phyloP scores from a whole-genome alignment of 768 basidiomycete species.

The Rhodotorula taiwanensis region DNA sequence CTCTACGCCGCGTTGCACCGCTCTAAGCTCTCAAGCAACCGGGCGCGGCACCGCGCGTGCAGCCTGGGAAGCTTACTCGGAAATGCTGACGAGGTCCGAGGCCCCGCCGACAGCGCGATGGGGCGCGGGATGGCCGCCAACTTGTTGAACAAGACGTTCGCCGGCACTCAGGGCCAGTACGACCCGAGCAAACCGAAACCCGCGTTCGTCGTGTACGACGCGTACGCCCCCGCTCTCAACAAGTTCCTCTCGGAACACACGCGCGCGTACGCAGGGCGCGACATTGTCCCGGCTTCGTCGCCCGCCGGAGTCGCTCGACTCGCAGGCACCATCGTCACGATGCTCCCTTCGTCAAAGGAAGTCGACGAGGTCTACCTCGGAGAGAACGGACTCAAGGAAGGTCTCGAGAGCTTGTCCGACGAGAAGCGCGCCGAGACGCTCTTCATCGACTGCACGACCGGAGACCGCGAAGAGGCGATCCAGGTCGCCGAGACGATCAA shows the following conservation, averaged over 20 bases:
- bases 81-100: too few species aligned
- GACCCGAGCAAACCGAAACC: constrained; percentile 20
- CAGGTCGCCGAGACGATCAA: constrained; percentile 52
- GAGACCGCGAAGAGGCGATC: constrained; percentile 70
- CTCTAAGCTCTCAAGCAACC: too few species aligned
- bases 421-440: constrained; percentile 49
- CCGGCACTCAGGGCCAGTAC: constrained; percentile 10
- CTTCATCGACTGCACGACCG: constrained; percentile 83
- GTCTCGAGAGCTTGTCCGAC: constrained; percentile 51
- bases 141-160: constrained; percentile 66
- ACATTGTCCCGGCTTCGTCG: constrained; percentile 55
- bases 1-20: too few species aligned
- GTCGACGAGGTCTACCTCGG: constrained; percentile 67
- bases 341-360: constrained; percentile 87
- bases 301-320: constrained; percentile 54
- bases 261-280: constrained; percentile 56
- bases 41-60: not conserved
- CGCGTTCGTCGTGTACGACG: constrained; percentile 73
- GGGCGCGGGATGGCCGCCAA: constrained; percentile 80
- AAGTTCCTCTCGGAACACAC: constrained; percentile 57
- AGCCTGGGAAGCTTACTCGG: too few species aligned
- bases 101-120: constrained; percentile 50
- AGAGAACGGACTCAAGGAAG: constrained; percentile 59
- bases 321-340: constrained; percentile 62
- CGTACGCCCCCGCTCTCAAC: constrained; percentile 55